Percentiles rank a stretch among this genome's conserved stretches.
phyloP scores from a whole-genome alignment of 768 basidiomycete species.

The Mrakia frigida region DNA sequence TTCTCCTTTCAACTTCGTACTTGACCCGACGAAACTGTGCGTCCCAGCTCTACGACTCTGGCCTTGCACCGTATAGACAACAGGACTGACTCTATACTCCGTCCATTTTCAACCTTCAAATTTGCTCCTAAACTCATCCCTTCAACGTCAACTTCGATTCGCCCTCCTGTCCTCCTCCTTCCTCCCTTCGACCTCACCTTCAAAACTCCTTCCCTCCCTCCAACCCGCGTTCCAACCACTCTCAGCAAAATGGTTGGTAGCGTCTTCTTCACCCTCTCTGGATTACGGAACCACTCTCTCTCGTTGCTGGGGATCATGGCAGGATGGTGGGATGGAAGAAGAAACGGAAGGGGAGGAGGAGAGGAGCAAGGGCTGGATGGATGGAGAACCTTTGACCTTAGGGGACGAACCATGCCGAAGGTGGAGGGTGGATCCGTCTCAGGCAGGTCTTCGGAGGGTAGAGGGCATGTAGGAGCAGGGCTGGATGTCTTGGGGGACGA shows the following conservation, averaged over 20 bases:
- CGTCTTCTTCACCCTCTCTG: neutral
- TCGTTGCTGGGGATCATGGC: neutral
- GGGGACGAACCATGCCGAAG: neutral
- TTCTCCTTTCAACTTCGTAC: neutral
- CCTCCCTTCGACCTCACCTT: conserved; percentile 18
- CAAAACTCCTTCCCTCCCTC: neutral
- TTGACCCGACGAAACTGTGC: neutral
- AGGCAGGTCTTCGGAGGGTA: neutral
- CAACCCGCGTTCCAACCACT: neutral
- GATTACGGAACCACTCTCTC: neutral
- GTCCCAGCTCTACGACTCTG: neutral
- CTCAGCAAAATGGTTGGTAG: conserved; percentile 10
- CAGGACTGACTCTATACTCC: neutral
- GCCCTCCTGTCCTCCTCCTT: neutral
- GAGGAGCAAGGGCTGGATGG: neutral
- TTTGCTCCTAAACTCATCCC: neutral
- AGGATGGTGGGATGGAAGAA: neutral
- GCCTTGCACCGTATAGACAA: neutral
- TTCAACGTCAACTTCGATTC: neutral
- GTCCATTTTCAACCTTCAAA: neutral
- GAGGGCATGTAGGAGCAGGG: neutral
- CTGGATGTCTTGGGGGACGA: neutral
- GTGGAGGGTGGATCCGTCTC: neutral
- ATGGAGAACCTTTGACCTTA: neutral
- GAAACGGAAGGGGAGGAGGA: neutral